Evolutionary conservation across 164 flowering plant genomes (phyloP).

Genomic region (Vitis riparia): DNA sequence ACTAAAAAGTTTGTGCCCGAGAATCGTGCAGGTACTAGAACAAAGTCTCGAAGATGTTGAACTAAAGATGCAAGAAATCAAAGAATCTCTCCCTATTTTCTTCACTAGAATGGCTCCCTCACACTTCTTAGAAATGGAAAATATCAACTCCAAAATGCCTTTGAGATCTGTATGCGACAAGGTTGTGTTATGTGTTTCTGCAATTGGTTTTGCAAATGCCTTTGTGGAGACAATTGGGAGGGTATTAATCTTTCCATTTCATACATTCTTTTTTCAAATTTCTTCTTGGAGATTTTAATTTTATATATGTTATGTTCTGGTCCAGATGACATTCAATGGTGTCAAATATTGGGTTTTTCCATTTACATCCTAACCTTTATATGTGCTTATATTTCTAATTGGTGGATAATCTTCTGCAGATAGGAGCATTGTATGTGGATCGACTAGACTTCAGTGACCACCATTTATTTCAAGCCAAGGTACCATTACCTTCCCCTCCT

Average conservation of each 20-base stretch:
- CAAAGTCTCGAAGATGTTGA: constrained; percentile 40
- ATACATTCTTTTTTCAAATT: neutral
- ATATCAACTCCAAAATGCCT: constrained; percentile 35
- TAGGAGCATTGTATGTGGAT: constrained; percentile 60
- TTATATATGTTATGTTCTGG: neutral
- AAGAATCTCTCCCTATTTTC: constrained; percentile 54
- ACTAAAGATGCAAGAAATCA: constrained; percentile 35
- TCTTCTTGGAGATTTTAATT: neutral
- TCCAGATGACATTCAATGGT: neutral
- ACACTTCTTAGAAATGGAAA: constrained; percentile 48
- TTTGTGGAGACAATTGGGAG: constrained; percentile 50
- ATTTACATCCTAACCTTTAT: neutral
- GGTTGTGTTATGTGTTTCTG: constrained; percentile 68
- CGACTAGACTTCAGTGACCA: constrained; percentile 83
- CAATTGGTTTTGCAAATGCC: constrained; percentile 69
- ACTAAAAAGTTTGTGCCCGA: neutral
- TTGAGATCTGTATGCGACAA: constrained; percentile 31
- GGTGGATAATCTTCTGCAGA: constrained; percentile 41
- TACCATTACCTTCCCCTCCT: constrained; percentile 10
- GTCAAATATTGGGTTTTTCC: neutral
- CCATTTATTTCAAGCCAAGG: constrained; percentile 57
- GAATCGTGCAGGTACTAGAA: constrained; percentile 44
- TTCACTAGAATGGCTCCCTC: constrained; percentile 61
- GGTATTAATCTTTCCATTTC: constrained; percentile 32
- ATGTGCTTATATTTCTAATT: neutral